Evolutionary conservation across 1,284 basidiomycete species (phyloP).

Genomic region (Marasmius tenuissimus): DNA sequence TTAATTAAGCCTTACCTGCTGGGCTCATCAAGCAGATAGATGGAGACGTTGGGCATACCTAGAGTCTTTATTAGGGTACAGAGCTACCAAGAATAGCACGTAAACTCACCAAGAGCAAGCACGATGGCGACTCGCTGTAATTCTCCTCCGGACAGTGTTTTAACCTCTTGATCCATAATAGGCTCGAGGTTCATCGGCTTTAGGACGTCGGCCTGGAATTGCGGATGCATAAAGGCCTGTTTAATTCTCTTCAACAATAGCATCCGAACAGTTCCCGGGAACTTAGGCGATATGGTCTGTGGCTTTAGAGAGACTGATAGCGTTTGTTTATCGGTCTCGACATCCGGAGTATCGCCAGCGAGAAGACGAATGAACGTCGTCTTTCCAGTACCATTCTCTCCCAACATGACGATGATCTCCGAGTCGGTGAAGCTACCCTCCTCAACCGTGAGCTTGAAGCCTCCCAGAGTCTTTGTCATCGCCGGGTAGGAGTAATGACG

Average conservation of each 20-base stretch:
- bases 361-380: conserved; percentile 94
- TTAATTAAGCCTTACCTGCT: conserved; percentile 49
- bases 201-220: conserved; percentile 95
- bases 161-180: conserved; percentile 95
- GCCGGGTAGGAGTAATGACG: conserved; percentile 86
- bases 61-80: conserved; percentile 9
- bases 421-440: conserved; percentile 90
- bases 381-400: conserved; percentile 98
- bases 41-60: conserved; percentile 79
- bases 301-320: conserved; percentile 91
- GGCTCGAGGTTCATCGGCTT: conserved; percentile 94
- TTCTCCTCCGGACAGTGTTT: conserved; percentile 95
- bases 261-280: conserved; percentile 92
- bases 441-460: conserved; percentile 91
- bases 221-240: conserved; percentile 91
- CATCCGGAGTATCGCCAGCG: conserved; percentile 87
- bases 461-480: conserved; percentile 94
- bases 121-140: conserved; percentile 95
- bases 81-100: neutral
- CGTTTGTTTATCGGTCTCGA: conserved; percentile 77
- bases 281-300: conserved; percentile 94
- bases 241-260: conserved; percentile 93
- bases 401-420: conserved; percentile 96
- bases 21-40: conserved; percentile 89
- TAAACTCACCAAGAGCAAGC: conserved; percentile 69